Evolutionary conservation across 177 flowering plant genomes (phyloP).

Genomic region (Tripterygium wilfordii): DNA sequence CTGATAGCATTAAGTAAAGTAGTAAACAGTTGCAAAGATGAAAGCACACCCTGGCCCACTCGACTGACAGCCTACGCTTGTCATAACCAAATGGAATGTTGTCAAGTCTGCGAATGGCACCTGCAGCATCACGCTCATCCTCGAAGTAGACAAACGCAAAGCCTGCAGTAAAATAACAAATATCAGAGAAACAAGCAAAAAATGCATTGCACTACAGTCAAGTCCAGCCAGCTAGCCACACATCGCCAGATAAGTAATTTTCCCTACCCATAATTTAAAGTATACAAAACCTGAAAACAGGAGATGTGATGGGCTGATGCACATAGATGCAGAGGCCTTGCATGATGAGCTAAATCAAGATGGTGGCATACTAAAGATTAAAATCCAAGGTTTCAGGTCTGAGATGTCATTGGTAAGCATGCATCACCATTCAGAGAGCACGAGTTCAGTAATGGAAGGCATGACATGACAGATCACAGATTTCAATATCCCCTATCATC

Average conservation of each 20-base stretch:
- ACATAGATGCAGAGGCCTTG: slow-evolving; percentile 63
- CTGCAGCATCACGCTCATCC: slow-evolving; percentile 93
- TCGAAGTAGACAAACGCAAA: slow-evolving; percentile 95
- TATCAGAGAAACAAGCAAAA: slow-evolving; percentile 8
- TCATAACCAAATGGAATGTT: slow-evolving; percentile 73
- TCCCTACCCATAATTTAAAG: slow-evolving; percentile 31
- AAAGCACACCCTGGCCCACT: slow-evolving; percentile 1
- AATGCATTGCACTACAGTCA: neutral
- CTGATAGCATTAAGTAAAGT: neutral
- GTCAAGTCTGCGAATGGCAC: slow-evolving; percentile 80
- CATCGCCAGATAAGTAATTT: slow-evolving; percentile 24
- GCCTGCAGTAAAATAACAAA: slow-evolving; percentile 40
- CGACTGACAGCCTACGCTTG: slow-evolving; percentile 77
- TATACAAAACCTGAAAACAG: slow-evolving; percentile 78
- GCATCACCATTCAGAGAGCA: slow-evolving; percentile 73
- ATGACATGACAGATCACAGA: slow-evolving; percentile 46
- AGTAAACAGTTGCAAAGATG: neutral
- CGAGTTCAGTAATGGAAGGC: slow-evolving; percentile 44
- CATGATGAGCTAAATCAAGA: slow-evolving; percentile 69
- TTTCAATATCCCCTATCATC: slow-evolving; percentile 35
- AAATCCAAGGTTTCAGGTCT: slow-evolving; percentile 54
- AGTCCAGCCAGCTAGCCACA: slow-evolving; percentile 5
- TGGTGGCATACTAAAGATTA: slow-evolving; percentile 36
- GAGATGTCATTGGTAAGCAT: slow-evolving; percentile 67
- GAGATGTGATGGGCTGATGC: slow-evolving; percentile 60